Evolutionary conservation across 2,329 filamentous ascomycete species (phyloP).

Genomic region (Exophiala dermatitidis): DNA sequence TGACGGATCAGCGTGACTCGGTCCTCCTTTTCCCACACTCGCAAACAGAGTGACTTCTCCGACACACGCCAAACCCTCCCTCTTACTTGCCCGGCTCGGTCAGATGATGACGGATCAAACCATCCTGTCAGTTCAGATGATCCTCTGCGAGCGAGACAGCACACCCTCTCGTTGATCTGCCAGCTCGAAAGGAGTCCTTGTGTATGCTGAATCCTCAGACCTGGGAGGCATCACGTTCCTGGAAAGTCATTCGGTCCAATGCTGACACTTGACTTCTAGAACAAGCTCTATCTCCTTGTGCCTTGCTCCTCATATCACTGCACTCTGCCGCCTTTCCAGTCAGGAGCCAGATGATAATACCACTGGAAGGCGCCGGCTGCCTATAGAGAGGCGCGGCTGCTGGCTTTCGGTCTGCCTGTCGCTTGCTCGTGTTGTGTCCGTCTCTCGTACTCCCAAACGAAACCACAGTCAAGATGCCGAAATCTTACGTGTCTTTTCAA

Average conservation of each 20-base stretch:
- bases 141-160: neutral
- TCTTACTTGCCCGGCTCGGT: neutral
- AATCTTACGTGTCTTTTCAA: conserved; percentile 21
- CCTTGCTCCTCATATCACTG: neutral
- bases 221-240: no score
- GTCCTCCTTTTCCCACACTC: neutral
- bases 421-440: neutral
- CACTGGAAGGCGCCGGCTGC: conserved; percentile 13
- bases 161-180: neutral
- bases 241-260: neutral
- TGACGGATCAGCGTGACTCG: neutral
- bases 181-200: neutral
- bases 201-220: neutral
- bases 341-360: conserved; percentile 16
- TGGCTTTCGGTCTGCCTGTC: conserved; percentile 1
- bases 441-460: neutral
- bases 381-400: conserved; percentile 9
- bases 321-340: neutral
- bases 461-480: conserved; percentile 15
- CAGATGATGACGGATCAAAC: neutral
- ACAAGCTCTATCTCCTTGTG: neutral
- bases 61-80: neutral
- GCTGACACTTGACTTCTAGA: neutral
- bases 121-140: neutral
- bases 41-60: neutral